Evolutionary conservation across 805 yeast species (phyloP).

Genomic region (Starmerella etchellsii): DNA sequence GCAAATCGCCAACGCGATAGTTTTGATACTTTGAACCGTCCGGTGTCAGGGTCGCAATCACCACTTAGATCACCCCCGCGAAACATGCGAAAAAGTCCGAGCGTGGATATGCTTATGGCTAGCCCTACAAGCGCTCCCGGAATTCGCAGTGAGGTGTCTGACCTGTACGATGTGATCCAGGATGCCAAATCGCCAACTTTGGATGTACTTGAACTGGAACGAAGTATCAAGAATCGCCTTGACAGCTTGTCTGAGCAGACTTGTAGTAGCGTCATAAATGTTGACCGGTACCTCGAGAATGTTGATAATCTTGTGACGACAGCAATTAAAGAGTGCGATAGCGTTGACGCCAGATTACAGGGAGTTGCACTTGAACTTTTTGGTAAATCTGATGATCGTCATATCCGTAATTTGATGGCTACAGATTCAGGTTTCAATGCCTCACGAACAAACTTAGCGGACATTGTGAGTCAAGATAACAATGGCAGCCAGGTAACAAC

Average conservation of each 20-base stretch:
- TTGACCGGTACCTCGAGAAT: slow-evolving; percentile 35
- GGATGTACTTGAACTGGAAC: slow-evolving; percentile 45
- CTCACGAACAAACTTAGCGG: too few species aligned
- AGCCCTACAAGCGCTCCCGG: background rate
- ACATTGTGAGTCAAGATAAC: too few species aligned
- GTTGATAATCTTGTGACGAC: slow-evolving; percentile 33
- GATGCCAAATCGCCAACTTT: slow-evolving; percentile 64
- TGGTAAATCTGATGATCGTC: slow-evolving; percentile 12
- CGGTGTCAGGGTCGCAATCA: too few species aligned
- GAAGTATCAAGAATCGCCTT: slow-evolving; percentile 46
- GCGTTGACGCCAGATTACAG: slow-evolving; percentile 41
- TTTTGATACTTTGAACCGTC: too few species aligned
- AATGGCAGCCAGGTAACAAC: slow-evolving; percentile 49
- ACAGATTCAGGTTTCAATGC: background rate
- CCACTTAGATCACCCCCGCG: background rate
- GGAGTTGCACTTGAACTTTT: slow-evolving; percentile 49
- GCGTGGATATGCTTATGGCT: background rate
- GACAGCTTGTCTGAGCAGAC: slow-evolving; percentile 50
- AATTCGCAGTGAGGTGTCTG: slow-evolving; percentile 18
- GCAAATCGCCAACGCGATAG: background rate
- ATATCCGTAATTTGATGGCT: background rate
- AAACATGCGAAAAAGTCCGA: background rate
- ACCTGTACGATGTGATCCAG: slow-evolving; percentile 52
- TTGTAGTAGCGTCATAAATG: slow-evolving; percentile 41
- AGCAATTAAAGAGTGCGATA: slow-evolving; percentile 42